These are phyloP conservation scores for Fraxinus greggii DNA, from an alignment of 305 asterid genomes.

Conservation along the genomic window DNA sequence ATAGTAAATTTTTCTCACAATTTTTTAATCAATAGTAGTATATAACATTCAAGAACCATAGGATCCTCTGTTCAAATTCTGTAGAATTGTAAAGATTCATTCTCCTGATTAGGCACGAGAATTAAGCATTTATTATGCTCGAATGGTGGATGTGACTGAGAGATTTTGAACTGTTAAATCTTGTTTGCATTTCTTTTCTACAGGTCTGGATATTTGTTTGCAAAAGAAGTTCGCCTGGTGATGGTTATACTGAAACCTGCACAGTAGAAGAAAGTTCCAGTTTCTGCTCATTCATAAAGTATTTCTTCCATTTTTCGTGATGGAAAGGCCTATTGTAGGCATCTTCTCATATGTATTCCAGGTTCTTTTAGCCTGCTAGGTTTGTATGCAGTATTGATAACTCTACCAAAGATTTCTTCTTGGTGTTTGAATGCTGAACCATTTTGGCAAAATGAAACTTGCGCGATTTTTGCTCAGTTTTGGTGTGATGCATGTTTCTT, in stretches of 20 bases:
- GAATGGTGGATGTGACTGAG: neutral
- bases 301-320: neutral
- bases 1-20: neutral
- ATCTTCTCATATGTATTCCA: neutral
- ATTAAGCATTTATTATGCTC: neutral
- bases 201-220: slow-evolving; percentile 23
- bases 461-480: slow-evolving; percentile 2
- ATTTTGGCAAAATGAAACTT: neutral
- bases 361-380: neutral
- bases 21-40: neutral
- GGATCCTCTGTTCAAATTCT: neutral
- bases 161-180: neutral
- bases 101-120: neutral
- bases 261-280: neutral
- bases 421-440: slow-evolving; percentile 7
- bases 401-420: neutral
- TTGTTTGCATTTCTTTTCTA: neutral
- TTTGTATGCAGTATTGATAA: neutral
- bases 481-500: slow-evolving; percentile 5
- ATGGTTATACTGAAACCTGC: slow-evolving; percentile 17
- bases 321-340: neutral
- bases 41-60: neutral
- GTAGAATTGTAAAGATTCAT: neutral
- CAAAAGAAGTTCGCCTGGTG: slow-evolving; percentile 10
- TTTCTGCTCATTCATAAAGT: neutral